Base-by-base conservation (phyloP, 371 early-diverging fungal genomes). In the Mucor irregularis region DNA sequence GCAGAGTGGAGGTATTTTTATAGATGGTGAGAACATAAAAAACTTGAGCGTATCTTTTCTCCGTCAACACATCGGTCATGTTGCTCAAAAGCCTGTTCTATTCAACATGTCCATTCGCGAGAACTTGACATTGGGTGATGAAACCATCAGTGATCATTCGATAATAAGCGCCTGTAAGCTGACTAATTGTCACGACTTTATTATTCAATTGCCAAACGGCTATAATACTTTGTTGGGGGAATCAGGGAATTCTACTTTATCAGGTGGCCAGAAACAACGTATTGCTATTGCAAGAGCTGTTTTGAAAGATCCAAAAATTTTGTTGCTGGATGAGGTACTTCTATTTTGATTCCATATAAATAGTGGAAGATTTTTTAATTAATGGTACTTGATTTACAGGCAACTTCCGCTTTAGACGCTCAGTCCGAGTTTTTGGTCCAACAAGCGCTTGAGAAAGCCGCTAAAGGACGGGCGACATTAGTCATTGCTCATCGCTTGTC, bases 231-330 rank as follows among this genome's bases (percentile, higher is more conserved):
- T 81, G 2, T 84, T 91, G 3, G 67, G 63, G 21, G 69, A 73
- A 24, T 58, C 56, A 14, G 78, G 78, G 17, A 66, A 80, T 4
- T n/a, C n/a, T n/a, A 73, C 80, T 37, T 68, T 96, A 16, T 87
- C 88, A 35, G 95, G 94, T 34, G 96, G 95, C 3, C 94, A 96
- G 66, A 87, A 86, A 56, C 95, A 96, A 64, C 73, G 92, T 14
- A 70, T 92, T 50, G 84, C 85, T 17, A 80, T 92, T 33, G 88
- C 89, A 9, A 71, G 91, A 7, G 89, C 90, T 6, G 76, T 88
- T 17, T 54, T 89, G 48, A 81, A 85, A 39, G 68, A 86, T 49
- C 89, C 89, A 11, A 54, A 68, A 61, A 69, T 80, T 50, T 68
- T 91, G 3, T 71, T 92, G n/a, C 61, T 92, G 38, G 93, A 93